Conservation (phyloP, 805 yeast genomes). For the Sporopachydermia quercuum region DNA sequence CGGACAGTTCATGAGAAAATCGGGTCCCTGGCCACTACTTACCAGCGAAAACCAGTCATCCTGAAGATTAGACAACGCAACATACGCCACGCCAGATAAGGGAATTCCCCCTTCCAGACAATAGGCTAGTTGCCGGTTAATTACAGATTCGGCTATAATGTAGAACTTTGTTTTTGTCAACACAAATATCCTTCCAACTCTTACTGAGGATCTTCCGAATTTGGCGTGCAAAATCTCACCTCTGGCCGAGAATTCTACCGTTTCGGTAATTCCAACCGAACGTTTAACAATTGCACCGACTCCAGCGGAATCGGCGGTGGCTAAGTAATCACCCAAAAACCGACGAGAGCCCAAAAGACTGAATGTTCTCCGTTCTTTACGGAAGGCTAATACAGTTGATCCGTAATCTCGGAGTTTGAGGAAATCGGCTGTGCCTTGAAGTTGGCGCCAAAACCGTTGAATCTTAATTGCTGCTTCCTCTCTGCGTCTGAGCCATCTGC, state of each 20-base stretch:
- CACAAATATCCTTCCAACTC: constrained; percentile 59
- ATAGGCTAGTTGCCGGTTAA: constrained; percentile 45
- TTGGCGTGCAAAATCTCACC: constrained; percentile 76
- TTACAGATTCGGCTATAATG: constrained; percentile 57
- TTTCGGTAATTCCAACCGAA: constrained; percentile 52
- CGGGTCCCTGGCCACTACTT: constrained; percentile 43
- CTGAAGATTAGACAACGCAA: constrained; percentile 59
- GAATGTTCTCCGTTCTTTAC: constrained; percentile 82
- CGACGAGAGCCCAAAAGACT: constrained; percentile 79
- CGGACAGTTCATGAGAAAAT: constrained; percentile 61
- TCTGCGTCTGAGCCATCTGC: constrained; percentile 66
- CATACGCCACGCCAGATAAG: constrained; percentile 39
- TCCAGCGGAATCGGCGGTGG: constrained; percentile 63
- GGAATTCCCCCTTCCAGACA: constrained; percentile 51
- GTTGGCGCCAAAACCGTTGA: constrained; percentile 72
- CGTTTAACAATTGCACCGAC: constrained; percentile 62
- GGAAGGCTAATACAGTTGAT: constrained; percentile 46
- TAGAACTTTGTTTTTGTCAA: constrained; percentile 49
- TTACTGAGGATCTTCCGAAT: constrained; percentile 81
- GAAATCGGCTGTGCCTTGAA: constrained; percentile 65
- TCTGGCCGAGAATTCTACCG: constrained; percentile 59
- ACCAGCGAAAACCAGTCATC: constrained; percentile 78
- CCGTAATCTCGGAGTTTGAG: constrained; percentile 83
- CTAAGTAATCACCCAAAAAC: constrained; percentile 88
- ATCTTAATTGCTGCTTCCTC: constrained; percentile 74